phyloP scores from a whole-genome alignment of 1,139 yeast genomes.

The Geotrichum klebahnii region DNA sequence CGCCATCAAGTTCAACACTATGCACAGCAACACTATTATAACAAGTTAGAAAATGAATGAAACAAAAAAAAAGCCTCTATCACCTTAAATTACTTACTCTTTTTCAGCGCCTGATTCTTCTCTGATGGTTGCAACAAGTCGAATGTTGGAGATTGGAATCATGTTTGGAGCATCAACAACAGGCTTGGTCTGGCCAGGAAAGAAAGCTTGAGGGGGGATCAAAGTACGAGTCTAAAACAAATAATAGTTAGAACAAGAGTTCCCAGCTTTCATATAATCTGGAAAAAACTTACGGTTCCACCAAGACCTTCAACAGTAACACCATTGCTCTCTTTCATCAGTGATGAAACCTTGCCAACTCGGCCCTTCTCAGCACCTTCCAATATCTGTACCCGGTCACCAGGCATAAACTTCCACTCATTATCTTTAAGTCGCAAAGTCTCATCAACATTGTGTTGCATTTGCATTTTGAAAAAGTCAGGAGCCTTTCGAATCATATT shows the following conservation, averaged over 20 bases:
- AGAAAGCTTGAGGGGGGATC: constrained; percentile 70
- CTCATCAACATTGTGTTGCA: constrained; percentile 26
- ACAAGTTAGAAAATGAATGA: not conserved
- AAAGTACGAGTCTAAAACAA: constrained; percentile 37
- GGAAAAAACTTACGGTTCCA: constrained; percentile 42
- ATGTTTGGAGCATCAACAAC: constrained; percentile 55
- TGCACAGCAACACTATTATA: constrained; percentile 66
- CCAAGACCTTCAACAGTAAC: constrained; percentile 55
- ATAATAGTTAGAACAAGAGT: not conserved
- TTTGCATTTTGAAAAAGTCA: constrained; percentile 16
- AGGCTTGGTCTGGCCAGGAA: constrained; percentile 67
- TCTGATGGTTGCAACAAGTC: constrained; percentile 72
- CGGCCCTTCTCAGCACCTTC: constrained; percentile 70
- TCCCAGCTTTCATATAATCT: not conserved
- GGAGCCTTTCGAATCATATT: constrained; percentile 12
- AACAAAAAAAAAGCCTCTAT: not conserved
- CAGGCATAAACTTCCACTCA: constrained; percentile 54
- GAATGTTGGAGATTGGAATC: constrained; percentile 60
- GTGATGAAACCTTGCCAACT: constrained; percentile 54
- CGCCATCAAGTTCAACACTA: constrained; percentile 59
- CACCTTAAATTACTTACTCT: constrained; percentile 23
- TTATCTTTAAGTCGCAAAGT: constrained; percentile 42
- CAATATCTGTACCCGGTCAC: constrained; percentile 62
- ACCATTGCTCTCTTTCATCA: constrained; percentile 49
- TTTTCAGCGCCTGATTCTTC: constrained; percentile 53